A percentile compares a stretch with the other conserved stretches of the same genome.
Conservation (phyloP, 177 flowering plant species). For the Telopea speciosissima region DNA sequence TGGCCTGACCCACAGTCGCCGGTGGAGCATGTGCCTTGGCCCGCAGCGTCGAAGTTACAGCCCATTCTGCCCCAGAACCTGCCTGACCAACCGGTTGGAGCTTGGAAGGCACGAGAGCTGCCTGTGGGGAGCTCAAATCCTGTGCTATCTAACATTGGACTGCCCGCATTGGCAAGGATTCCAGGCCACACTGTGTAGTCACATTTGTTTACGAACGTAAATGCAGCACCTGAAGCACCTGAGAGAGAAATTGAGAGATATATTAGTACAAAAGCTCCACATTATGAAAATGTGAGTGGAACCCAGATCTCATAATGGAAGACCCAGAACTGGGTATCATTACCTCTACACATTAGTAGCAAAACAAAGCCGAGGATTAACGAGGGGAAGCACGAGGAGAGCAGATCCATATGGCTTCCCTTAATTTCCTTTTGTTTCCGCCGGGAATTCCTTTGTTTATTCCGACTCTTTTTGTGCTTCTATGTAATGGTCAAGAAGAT, state of each 20-base stretch:
- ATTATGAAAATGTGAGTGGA: neutral
- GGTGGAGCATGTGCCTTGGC: constrained; percentile 41
- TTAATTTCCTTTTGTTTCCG: neutral
- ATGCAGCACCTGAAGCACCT: constrained; percentile 44
- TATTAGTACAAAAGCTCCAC: neutral
- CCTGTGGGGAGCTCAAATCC: constrained; percentile 61
- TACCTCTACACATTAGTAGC: constrained; percentile 1
- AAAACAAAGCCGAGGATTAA: neutral
- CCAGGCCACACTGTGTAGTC: constrained; percentile 81
- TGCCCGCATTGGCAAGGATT: constrained; percentile 58
- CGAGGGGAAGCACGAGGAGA: neutral
- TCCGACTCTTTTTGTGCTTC: neutral
- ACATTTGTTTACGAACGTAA: constrained; percentile 67
- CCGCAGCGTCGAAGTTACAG: constrained; percentile 44
- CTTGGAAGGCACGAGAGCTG: constrained; percentile 40
- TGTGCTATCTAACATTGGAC: constrained; percentile 44
- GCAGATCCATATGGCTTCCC: neutral
- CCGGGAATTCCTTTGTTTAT: neutral
- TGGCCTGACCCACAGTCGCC: constrained; percentile 71
- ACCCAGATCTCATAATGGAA: neutral
- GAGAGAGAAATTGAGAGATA: neutral
- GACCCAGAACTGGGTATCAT: neutral
- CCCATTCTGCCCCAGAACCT: constrained; percentile 76
- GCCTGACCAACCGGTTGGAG: constrained; percentile 67
- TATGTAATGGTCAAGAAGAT: neutral